Percentiles rank a stretch among this genome's conserved stretches.
phyloP scores from a whole-genome alignment of 768 basidiomycete genomes.

The Collybia nuda region DNA sequence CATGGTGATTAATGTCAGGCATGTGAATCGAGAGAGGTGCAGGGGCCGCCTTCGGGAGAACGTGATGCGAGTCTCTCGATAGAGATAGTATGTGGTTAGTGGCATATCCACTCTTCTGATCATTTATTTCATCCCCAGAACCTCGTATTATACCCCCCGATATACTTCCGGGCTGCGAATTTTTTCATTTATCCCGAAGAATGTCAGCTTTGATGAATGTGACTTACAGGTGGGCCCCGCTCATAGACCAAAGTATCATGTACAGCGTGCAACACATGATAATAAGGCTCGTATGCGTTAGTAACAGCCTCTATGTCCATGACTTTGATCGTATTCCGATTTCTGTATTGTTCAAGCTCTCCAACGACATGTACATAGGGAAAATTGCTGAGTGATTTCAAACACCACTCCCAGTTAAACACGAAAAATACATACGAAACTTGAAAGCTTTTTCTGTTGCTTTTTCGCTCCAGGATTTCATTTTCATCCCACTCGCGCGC shows the following conservation, averaged over 20 bases:
- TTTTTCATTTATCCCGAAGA: no score
- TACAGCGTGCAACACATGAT: slow-evolving; percentile 25
- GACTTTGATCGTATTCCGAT: slow-evolving; percentile 19
- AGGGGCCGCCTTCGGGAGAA: no score
- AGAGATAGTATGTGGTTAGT: no score
- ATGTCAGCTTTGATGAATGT: no score
- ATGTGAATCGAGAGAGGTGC: no score
- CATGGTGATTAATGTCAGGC: no score
- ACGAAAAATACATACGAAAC: slow-evolving; percentile 11
- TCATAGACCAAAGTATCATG: slow-evolving; percentile 14
- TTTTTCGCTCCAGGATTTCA: slow-evolving; percentile 22
- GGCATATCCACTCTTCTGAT: no score
- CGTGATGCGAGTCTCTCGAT: no score
- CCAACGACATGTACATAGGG: slow-evolving; percentile 51
- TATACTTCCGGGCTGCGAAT: no score
- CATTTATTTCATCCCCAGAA: no score
- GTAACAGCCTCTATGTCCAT: slow-evolving; percentile 11
- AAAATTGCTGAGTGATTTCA: slow-evolving; percentile 48
- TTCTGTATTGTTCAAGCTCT: slow-evolving; percentile 16
- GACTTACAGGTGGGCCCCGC: slow-evolving; percentile 18
- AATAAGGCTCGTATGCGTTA: slow-evolving; percentile 25
- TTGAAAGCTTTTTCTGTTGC: neutral
- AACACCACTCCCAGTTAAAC: neutral
- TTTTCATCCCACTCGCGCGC: slow-evolving; percentile 66
- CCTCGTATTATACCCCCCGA: no score